Percentiles rank a stretch among this genome's conserved stretches.
Conservation (phyloP, 306 rosid genomes). For the Malus asiatica region DNA sequence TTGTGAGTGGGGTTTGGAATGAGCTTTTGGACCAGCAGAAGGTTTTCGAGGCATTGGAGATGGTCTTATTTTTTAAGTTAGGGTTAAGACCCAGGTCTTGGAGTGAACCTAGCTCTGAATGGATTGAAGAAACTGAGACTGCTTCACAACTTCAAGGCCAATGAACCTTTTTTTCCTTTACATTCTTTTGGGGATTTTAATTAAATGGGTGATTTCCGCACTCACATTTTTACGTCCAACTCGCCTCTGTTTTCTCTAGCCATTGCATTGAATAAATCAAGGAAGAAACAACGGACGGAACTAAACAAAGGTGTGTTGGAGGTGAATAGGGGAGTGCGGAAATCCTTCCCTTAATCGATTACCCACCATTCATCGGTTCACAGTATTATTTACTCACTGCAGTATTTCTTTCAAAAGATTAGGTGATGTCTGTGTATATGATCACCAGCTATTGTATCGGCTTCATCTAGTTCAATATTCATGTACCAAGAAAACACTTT, state of each 20-base stretch:
- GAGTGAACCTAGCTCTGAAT: slow-evolving; percentile 67
- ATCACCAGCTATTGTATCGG: not conserved
- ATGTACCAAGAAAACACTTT: not conserved
- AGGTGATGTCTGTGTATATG: not conserved
- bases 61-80: slow-evolving; percentile 58
- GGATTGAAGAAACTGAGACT: slow-evolving; percentile 53
- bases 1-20: slow-evolving; percentile 92
- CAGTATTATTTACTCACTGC: not conserved
- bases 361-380: not conserved
- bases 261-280: not conserved
- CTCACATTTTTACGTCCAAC: not conserved
- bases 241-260: not conserved
- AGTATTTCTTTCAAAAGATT: not conserved
- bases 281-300: too few species aligned
- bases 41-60: slow-evolving; percentile 68
- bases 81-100: slow-evolving; percentile 75
- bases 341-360: not conserved
- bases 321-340: not conserved
- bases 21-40: slow-evolving; percentile 47
- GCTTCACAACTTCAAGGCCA: slow-evolving; percentile 22
- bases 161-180: not conserved
- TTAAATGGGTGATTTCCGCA: not conserved
- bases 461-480: not conserved
- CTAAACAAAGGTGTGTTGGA: not conserved
- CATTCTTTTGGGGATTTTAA: not conserved